These are phyloP conservation scores for Yamadazyma sp. DNA, from an alignment of 805 yeast genomes.

Conservation along the genomic window DNA sequence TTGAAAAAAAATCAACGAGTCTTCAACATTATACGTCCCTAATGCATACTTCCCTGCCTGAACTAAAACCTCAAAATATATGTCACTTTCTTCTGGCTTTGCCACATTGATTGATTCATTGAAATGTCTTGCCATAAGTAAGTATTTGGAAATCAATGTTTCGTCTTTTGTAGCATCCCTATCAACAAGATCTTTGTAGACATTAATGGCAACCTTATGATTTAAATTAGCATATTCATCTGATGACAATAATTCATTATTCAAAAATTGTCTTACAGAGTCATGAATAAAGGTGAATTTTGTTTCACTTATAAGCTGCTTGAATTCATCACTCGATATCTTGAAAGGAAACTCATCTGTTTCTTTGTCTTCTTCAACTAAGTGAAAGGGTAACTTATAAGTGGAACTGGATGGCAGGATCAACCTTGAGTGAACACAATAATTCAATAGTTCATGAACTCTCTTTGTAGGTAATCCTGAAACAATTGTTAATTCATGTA, in stretches of 20 bases:
- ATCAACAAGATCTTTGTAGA: constrained; percentile 23
- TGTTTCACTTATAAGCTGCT: constrained; percentile 33
- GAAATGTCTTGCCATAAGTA: constrained; percentile 40
- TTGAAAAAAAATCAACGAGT: constrained; percentile 39
- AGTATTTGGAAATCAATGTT: constrained; percentile 15
- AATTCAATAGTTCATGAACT: constrained; percentile 28
- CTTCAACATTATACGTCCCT: constrained; percentile 38
- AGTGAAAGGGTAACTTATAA: constrained; percentile 47
- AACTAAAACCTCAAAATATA: constrained; percentile 37
- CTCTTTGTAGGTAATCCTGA: constrained; percentile 29
- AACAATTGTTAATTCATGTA: constrained; percentile 38
- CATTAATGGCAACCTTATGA: constrained; percentile 41
- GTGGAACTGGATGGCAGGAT: constrained; percentile 39
- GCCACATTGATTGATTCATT: constrained; percentile 31
- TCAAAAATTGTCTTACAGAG: constrained; percentile 28
- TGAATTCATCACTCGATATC: constrained; percentile 25
- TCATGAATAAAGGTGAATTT: constrained; percentile 42
- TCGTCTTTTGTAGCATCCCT: too few relatives aligned
- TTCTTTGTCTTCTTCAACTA: constrained; percentile 19
- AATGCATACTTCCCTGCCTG: constrained; percentile 45
- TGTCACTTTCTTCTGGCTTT: constrained; percentile 28
- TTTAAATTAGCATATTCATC: constrained; percentile 31
- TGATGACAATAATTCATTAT: constrained; percentile 23
- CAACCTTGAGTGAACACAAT: constrained; percentile 29
- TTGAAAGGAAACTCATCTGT: constrained; percentile 23